Evolutionary conservation across 768 basidiomycete species (phyloP), one percentile per base, ranked within the genome.

Genomic region (Amanita muscaria): DNA sequence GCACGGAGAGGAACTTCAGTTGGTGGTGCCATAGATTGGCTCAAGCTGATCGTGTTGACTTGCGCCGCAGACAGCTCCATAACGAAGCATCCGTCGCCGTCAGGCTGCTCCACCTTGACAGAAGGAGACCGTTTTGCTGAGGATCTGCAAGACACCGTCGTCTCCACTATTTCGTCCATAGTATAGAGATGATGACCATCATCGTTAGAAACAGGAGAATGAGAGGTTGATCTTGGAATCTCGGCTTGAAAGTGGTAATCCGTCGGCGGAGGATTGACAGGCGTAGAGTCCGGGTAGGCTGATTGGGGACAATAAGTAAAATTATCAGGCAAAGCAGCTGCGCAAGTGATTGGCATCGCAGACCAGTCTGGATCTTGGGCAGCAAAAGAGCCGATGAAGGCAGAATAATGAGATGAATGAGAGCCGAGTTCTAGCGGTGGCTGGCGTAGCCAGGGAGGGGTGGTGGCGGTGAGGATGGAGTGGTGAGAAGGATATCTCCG

Each of bases 1-100:
- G 84, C 85, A 36, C 85, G 81, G 11, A 85, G 70, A 6, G 85
- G 83, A 1, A 85, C 83, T 55, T 79, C 76, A 25, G 74, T 76
- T 2, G 76, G 78, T 1, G 76, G 76, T 1, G 73, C 74, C 40
- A 72, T 63, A 0, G 67, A 59, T 51, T 64, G 73, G 51, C 45
- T 63, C 49, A 52, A 53, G 51, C 40, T 51, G 24, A 46, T 44
- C 39, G 50, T 33, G 24, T 52, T 42, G 15, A 49, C 42, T 41
- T 52, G 52, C 5, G 54, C 49, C 1, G 57, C 49, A 4, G 65
- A 50, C n/a, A 66, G 55, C 44, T 72, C 70, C 58, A 73, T 70
- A 50, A 74, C 68, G 48, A 75, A 73, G 44, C 62, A 63, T 7
- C 62, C 61, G 44, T 60, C 62, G 24, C 11, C 51, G 42, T 69